Evolutionary conservation across 345 rosid species (phyloP), one percentile per base, ranked within the genome.

Genomic region (Trapa bicornis): DNA sequence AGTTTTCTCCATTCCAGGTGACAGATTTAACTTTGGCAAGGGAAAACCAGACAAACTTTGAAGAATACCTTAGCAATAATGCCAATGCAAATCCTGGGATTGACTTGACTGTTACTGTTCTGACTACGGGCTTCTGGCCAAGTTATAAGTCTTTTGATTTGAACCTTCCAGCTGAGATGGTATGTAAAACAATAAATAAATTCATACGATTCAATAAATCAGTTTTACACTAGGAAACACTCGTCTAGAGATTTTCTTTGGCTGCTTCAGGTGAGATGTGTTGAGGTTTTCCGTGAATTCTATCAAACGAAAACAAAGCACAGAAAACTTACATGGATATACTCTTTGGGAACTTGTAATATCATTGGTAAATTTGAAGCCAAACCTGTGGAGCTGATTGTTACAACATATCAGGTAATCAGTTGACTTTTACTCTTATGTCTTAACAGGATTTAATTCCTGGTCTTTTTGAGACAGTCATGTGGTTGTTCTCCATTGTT

Each of bases 111-210:
- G 96, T 89, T 32, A 86, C 87, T 68, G 95, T 92, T 72, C 88
- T 92, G 43, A 92, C 98, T 45, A 89, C 92, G 57, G 96, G 95
- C 43, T 89, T 85, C 69, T 92, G 98, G 98, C 98, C 96, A 47
- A 89, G 88, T 72, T 92, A 85, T 77, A 89, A 92, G 64, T 85
- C 96, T 42, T 83, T 84, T 67, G 89, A 89, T 82, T 78, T 87
- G 53, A 92, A 84, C 64, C 91, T 87, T 43, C 95, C 98, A 2
- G 76, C 75, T 37, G 96, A 89, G 79, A 89, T 89, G 95, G 98
- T 89, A 80, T 47, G 68, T 12, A 2, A 13, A 33, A 22, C 29
- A 22, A 22, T 22, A 22, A 22, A 22, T 22, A 52, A 73, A 36
- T 0, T n/a, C 8, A 2, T 1, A 45, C 11, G 48, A 45, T 45